Evolutionary conservation across 805 yeast genomes (phyloP), one percentile per base, ranked within the genome.

Genomic region (Starmerella stigmatis): DNA sequence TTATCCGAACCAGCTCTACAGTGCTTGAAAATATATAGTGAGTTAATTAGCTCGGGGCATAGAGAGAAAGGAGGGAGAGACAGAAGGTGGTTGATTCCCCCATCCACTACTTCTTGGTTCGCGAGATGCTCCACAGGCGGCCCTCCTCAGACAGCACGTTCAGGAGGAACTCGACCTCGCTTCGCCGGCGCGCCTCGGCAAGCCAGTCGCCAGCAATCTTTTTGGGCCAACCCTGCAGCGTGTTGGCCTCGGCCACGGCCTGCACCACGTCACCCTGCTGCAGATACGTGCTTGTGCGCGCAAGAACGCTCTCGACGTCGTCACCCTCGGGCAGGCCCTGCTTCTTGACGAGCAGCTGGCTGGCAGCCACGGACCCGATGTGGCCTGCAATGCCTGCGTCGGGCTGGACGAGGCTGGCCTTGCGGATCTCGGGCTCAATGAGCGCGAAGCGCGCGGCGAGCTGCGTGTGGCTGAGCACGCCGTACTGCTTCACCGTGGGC

Each of bases 341-440:
- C 61, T 86, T 92, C 23, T 81, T 71, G 57, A 85, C 72, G 57
- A 89, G 72, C 49, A 88, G 71, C 56, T 74, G 75, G 28, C 94
- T 81, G 60, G 88, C 82, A 8, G 86, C 45, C 53, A 73, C 70
- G 15, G 97, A 88, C 6, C 94, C 74, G 34, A 86, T 63, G 64
- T 92, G 96, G 25, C 96, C 97, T 56, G 89, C 74, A 44, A 92
- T 74, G 59, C 98, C 98, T 21, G 98, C 94, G 59, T 89, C 84
- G 56, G 94, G 94, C 45, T 97, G 96, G 50, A 88, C 74, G 56
- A 92, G 68, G 4, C 96, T 78, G 7, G 94, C 88, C 25, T 86
- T 76, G 64, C 94, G 79, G 60, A 92, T 75, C 66, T 89, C 94
- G 13, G 94, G 92, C 19, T 74, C 79, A 48, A 92, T 71, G 44